Evolutionary conservation across 139 green algal species (phyloP), one percentile per base, ranked within the genome.

Genomic region (Chloropicon primus): DNA sequence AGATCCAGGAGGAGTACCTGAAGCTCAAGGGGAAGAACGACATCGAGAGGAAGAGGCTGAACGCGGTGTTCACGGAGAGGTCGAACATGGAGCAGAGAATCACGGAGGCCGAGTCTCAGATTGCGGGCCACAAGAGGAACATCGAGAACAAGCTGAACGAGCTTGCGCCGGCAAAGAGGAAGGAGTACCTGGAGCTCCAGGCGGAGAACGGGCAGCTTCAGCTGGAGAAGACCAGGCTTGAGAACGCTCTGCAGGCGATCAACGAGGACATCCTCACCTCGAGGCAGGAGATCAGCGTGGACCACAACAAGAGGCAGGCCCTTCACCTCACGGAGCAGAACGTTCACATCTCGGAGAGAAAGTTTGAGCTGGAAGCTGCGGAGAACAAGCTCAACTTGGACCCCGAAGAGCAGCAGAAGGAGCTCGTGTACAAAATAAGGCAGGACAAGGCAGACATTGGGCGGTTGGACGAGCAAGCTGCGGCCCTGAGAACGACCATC

Each of bases 371-470:
- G 80, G 80, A 87, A 77, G 82, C 81, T 22, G 86, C 86, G 72
- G 83, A 92, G 81, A 79, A 85, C 22, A 78, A 75, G 53, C 80
- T 77, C 72, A 85, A 85, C 78, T 62, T 86, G 54, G 82, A 72
- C 2, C 88, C 89, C 28, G 87, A 92, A 78, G 88, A 92, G 79
- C 84, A 90, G 81, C 80, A 84, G 2, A 82, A 86, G 75, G 76
- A 83, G 71, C 82, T 90, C 5, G 83, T 87, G 82, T 77, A 83
- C 24, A 85, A 91, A 79, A 91, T 94, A 71, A 90, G 90, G 80
- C 79, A 82, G 17, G 88, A 94, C 80, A 92, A 94, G 73, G 81
- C 83, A 26, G 86, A 88, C 54, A 77, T 86, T 21, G 88, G 89
- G 21, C 41, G 71, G 3, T 41, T 62, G 26, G 76, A 84, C 62